Percentiles rank a stretch among this genome's conserved stretches.
Conservation (phyloP, 108 stramenopile genomes). For the Fistulifera solaris region DNA sequence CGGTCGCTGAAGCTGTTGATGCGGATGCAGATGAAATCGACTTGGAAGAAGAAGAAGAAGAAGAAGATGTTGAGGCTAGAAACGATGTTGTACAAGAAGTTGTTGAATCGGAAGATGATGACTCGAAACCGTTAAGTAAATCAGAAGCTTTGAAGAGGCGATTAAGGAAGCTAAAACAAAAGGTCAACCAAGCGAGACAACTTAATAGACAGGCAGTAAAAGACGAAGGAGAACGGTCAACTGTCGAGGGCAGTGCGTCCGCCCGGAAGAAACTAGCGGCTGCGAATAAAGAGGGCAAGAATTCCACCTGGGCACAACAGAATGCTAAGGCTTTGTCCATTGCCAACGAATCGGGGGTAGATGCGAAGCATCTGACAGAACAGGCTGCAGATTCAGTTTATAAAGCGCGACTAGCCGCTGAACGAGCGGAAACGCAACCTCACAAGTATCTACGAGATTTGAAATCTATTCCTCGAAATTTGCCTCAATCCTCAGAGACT, state of each 20-base stretch:
- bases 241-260: too few species aligned
- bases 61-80: background rate
- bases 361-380: background rate
- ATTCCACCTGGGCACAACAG: background rate
- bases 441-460: slow-evolving; percentile 72
- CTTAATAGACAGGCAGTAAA: slow-evolving; percentile 74
- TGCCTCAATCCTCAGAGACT: slow-evolving; percentile 7
- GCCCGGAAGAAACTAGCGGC: slow-evolving; percentile 5
- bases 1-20: background rate
- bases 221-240: slow-evolving; percentile 38
- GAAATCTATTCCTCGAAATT: slow-evolving; percentile 25
- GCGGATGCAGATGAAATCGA: background rate
- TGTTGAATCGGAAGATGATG: too few species aligned
- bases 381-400: slow-evolving; percentile 13
- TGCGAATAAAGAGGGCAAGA: background rate
- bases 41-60: background rate
- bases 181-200: slow-evolving; percentile 83
- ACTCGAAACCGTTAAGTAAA: too few species aligned
- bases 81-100: background rate
- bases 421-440: slow-evolving; percentile 77
- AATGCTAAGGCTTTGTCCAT: background rate
- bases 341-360: background rate
- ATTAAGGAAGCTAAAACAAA: slow-evolving; percentile 43
- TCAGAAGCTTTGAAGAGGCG: too few species aligned
- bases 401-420: slow-evolving; percentile 25